phyloP scores from a whole-genome alignment of 257 asterid species.

The Paraleonurus japonicus region DNA sequence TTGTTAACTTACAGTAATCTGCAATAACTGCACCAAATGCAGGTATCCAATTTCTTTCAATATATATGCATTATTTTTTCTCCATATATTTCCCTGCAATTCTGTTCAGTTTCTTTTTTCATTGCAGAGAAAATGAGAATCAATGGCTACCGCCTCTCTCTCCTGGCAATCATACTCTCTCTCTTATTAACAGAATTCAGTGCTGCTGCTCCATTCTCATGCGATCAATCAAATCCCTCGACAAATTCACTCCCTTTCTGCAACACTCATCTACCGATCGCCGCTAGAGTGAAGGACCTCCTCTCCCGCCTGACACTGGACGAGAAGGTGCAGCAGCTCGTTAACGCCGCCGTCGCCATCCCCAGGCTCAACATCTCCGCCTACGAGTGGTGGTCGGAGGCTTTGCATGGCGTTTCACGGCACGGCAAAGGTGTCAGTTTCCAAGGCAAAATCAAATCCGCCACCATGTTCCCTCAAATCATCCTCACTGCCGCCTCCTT shows the following conservation, averaged over 20 bases:
- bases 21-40: neutral
- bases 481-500: conserved; percentile 72
- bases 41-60: neutral
- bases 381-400: conserved; percentile 85
- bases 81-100: neutral
- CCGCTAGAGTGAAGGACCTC: conserved; percentile 45
- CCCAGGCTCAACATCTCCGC: conserved; percentile 68
- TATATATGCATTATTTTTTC: neutral
- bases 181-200: conserved; percentile 20
- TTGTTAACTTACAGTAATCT: neutral
- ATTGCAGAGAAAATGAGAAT: conserved; percentile 12
- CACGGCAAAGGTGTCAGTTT: conserved; percentile 53
- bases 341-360: conserved; percentile 50
- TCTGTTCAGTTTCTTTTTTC: neutral
- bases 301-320: conserved; percentile 59
- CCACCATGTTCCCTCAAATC: conserved; percentile 74
- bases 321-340: conserved; percentile 64
- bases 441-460: conserved; percentile 45
- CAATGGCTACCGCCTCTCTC: conserved; percentile 8
- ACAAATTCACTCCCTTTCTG: conserved; percentile 55
- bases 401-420: conserved; percentile 61
- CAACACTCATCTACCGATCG: conserved; percentile 32
- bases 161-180: neutral
- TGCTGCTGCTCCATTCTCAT: conserved; percentile 48
- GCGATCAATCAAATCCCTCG: conserved; percentile 46